Evolutionary conservation across 495 filamentous ascomycete genomes (phyloP).

Genomic region (Penicillium pancosmium): DNA sequence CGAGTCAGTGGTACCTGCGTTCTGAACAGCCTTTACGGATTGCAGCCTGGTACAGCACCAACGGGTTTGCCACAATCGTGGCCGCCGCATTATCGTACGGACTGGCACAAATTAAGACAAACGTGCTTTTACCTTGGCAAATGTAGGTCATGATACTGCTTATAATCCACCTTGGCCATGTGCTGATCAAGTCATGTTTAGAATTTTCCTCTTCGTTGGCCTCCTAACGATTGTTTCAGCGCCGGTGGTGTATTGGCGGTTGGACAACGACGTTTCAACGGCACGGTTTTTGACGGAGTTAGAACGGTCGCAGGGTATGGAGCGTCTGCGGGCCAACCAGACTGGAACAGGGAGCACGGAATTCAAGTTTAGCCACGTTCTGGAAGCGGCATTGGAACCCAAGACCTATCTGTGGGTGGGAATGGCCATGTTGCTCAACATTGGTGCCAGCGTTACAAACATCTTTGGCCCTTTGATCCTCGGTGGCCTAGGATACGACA

Average conservation of each 20-base stretch:
- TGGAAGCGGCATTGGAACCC: constrained; percentile 49
- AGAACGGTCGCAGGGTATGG: constrained; percentile 61
- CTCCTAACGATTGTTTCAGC: constrained; percentile 50
- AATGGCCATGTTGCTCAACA: constrained; percentile 61
- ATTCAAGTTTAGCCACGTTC: constrained; percentile 49
- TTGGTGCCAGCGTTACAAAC: constrained; percentile 62
- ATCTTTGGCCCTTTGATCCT: constrained; percentile 64
- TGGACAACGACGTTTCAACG: constrained; percentile 51
- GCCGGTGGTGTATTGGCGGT: constrained; percentile 45
- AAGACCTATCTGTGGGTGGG: constrained; percentile 53
- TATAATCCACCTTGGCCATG: not conserved
- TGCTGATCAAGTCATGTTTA: constrained; percentile 10
- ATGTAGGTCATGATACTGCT: constrained; percentile 44
- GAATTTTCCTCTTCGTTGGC: constrained; percentile 51
- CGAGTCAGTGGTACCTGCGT: constrained; percentile 52
- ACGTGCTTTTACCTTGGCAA: constrained; percentile 60
- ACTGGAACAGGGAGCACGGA: constrained; percentile 55
- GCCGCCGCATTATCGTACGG: constrained; percentile 51
- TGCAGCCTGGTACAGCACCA: constrained; percentile 53
- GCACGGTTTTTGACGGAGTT: constrained; percentile 63
- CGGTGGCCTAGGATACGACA: constrained; percentile 60
- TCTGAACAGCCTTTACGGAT: constrained; percentile 53
- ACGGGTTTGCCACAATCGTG: constrained; percentile 52
- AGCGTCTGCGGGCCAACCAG: constrained; percentile 64
- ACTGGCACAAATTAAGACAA: constrained; percentile 56